A percentile compares a stretch with the other conserved stretches of the same genome.
These are phyloP conservation scores for Chaetomiaceae sp. DNA, from an alignment of 2,329 filamentous ascomycete genomes.

Conservation along the genomic window DNA sequence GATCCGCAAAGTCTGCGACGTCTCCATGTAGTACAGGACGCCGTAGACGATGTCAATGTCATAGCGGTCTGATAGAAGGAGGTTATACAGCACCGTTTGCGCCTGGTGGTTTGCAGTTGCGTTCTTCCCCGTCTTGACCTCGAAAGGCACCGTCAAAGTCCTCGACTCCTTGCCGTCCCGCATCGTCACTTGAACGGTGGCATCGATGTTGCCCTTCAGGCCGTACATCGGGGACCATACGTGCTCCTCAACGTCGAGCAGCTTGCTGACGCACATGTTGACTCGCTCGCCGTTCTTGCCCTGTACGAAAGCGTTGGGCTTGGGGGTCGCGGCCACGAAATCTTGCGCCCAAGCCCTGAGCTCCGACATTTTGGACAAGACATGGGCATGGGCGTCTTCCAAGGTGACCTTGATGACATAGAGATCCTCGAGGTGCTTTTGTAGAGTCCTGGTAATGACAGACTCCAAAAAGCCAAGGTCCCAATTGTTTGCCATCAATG, in stretches of 20 bases:
- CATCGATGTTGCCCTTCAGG: conserved; percentile 95
- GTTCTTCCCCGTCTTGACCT: conserved; percentile 90
- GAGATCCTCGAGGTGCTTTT: conserved; percentile 78
- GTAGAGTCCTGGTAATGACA: conserved; percentile 64
- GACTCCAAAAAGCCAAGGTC: conserved; percentile 60
- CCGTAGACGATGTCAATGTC: conserved; percentile 88
- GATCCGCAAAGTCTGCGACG: conserved; percentile 77
- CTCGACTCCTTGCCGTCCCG: conserved; percentile 58
- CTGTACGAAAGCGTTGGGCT: conserved; percentile 68
- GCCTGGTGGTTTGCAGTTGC: conserved; percentile 79
- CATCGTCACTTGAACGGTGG: conserved; percentile 85
- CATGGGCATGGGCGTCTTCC: conserved; percentile 68
- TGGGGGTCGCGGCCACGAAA: conserved; percentile 65
- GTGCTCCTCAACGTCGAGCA: conserved; percentile 95
- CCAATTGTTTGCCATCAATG: conserved; percentile 79
- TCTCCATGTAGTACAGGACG: conserved; percentile 92
- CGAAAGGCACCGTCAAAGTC: conserved; percentile 82
- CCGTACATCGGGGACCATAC: conserved; percentile 98
- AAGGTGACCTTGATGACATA: conserved; percentile 79
- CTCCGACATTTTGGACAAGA: conserved; percentile 77
- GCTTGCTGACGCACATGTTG: conserved; percentile 82
- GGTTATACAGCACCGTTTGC: conserved; percentile 90
- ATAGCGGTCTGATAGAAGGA: conserved; percentile 89
- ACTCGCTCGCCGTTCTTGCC: conserved; percentile 72
- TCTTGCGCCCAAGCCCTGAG: conserved; percentile 76